Evolutionary conservation across 768 basidiomycete species (phyloP), one percentile per base, ranked within the genome.

Genomic region (Pisolithus albus): DNA sequence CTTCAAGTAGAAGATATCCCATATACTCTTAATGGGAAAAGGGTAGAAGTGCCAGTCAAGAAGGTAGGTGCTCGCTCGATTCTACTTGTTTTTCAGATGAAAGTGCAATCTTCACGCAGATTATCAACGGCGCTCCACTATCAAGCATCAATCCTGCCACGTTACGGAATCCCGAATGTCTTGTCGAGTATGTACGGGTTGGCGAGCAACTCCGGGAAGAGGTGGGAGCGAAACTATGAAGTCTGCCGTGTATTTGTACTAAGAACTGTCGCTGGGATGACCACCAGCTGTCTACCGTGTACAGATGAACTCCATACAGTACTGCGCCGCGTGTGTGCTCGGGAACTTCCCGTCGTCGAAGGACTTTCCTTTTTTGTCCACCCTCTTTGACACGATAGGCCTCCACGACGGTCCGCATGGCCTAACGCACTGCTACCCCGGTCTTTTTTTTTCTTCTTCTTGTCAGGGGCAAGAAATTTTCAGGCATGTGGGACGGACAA

Each of bases 21-120:
- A 4, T 85, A 89, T 62, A 92, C 88, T 19, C 67, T 90, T 54
- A 90, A 88, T 56, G 84, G 83, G 34, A 92, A 90, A 63, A 78
- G 83, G 40, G 86, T 91, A 43, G 88, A 90, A 65, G 85, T 88
- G 8, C 75, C 83, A 10, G 81, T 87, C 37, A 86, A 85, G 67
- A 88, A 86, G 79, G 83, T 54, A 50, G 41, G 44, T 51, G 43
- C 46, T 50, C 26, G 36, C 52, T 55, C 36, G 56, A 42, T 46
- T 51, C 58, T 51, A 50, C 49, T 46, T 50, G 39, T 6, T 15
- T 15, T 34, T 34, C 34, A 11, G 34, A 34, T 36, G 32, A 47
- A 36, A 7, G n/a, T 3, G n/a, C 8, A 6, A 36, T 5, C 26
- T 47, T 48, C 28, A 56, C 55, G 47, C 60, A 86, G 86, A 83